Base-by-base conservation (phyloP, 1,284 basidiomycete genomes). In the Ceratobasidium sp. region DNA sequence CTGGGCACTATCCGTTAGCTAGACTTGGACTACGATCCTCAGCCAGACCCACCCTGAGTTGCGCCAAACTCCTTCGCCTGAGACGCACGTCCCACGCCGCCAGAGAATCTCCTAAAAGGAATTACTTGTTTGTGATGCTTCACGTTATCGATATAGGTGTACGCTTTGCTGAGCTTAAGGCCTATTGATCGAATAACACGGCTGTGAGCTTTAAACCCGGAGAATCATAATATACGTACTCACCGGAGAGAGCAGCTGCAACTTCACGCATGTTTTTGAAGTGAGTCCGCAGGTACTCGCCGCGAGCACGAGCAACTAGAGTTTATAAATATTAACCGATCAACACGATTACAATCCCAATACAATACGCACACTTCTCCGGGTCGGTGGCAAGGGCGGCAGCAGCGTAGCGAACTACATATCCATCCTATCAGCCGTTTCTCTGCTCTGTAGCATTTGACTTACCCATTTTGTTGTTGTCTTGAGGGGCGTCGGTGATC, bases 211-310 rank as follows among this genome's bases (percentile, higher is more conserved):
- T 33, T 26, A 75, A 68, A 42, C 49, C 28, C n/a, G 53, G 63
- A 71, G 75, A 70, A 61, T 33, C 33, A 18, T 18, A 46, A 60
- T 15, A 28, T 13, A 49, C 12, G 26, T 53, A 87, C 90, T 82
- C 83, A 95, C 95, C 95, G 82, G 92, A 91, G 81, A 97, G 89
- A 82, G 94, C 95, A 83, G 95, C 95, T 77, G 92, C 94, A 79
- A 97, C 96, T 88, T 96, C 96, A 83, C 97, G 95, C 92, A 98
- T 99, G 93, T 99, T 99, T 94, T 99, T 99, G 93, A 98, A 99
- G 90, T 99, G 98, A 79, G 97, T 98, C 83, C 97, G 95, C 85
- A 99, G 92, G 91, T 99, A 98, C 89, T 97, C 94, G 84, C 97
- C 97, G 85, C 95, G 94, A 81, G 97, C 95, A 85, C 92, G 94